Evolutionary conservation across 2,329 filamentous ascomycete species (phyloP).

Genomic region (Fusarium sp.): DNA sequence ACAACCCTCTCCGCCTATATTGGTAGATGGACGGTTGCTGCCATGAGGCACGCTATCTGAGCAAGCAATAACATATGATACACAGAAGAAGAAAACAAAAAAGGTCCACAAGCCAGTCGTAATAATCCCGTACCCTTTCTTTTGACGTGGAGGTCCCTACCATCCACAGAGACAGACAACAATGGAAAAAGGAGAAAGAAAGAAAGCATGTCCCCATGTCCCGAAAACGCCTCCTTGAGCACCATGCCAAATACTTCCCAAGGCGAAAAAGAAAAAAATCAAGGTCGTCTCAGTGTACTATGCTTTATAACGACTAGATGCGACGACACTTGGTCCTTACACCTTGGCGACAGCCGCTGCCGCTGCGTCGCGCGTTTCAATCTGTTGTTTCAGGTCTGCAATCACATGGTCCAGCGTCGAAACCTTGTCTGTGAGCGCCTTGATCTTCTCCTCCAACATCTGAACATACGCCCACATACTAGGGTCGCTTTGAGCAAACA

Average conservation of each 20-base stretch:
- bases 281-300: conserved; percentile 46
- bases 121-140: conserved; percentile 49
- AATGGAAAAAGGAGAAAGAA: conserved; percentile 9
- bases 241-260: conserved; percentile 47
- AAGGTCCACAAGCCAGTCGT: conserved; percentile 39
- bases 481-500: conserved; percentile 71
- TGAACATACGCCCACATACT: conserved; percentile 81
- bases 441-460: conserved; percentile 70
- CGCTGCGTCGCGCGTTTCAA: conserved; percentile 50
- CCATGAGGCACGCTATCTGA: conserved; percentile 46
- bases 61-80: conserved; percentile 47
- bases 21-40: conserved; percentile 19
- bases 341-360: conserved; percentile 40
- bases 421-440: conserved; percentile 53
- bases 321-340: conserved; percentile 25
- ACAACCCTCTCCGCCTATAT: conserved; percentile 19
- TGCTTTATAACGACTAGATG: conserved; percentile 37
- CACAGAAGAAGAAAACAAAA: conserved; percentile 28
- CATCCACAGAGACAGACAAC: conserved; percentile 44
- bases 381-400: conserved; percentile 51
- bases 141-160: conserved; percentile 50
- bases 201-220: conserved; percentile 41
- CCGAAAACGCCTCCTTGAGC: conserved; percentile 49
- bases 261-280: conserved; percentile 23
- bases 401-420: conserved; percentile 52